A percentile compares a stretch with the other conserved stretches of the same genome.
phyloP scores from a whole-genome alignment of 768 basidiomycete species.

The Pleurotus tuoliensis region DNA sequence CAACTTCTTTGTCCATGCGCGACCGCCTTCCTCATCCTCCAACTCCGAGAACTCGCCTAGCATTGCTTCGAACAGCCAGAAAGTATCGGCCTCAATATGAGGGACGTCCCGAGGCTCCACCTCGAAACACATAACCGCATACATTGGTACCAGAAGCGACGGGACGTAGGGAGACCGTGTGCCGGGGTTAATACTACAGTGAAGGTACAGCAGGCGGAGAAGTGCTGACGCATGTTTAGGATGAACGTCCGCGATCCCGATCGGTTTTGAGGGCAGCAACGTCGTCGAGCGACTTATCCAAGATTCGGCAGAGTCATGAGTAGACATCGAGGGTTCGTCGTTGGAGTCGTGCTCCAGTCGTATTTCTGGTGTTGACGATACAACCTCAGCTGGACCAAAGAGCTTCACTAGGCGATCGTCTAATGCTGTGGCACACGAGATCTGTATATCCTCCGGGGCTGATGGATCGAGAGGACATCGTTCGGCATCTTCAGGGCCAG shows the following conservation, averaged over 20 bases:
- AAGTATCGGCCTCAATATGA: slow-evolving; percentile 76
- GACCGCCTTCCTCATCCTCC: slow-evolving; percentile 63
- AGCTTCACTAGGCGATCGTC: slow-evolving; percentile 43
- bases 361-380: slow-evolving; percentile 32
- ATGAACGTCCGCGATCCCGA: slow-evolving; percentile 45
- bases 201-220: slow-evolving; percentile 67
- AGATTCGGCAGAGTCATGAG: slow-evolving; percentile 24
- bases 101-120: slow-evolving; percentile 54
- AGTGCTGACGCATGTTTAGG: slow-evolving; percentile 59
- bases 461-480: slow-evolving; percentile 49
- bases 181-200: slow-evolving; percentile 68
- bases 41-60: slow-evolving; percentile 70
- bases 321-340: slow-evolving; percentile 34
- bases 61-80: slow-evolving; percentile 78
- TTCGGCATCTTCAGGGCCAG: slow-evolving; percentile 41
- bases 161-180: slow-evolving; percentile 65
- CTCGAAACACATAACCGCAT: slow-evolving; percentile 59
- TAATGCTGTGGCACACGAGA: slow-evolving; percentile 47
- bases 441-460: slow-evolving; percentile 42
- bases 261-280: slow-evolving; percentile 42
- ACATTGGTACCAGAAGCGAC: slow-evolving; percentile 67
- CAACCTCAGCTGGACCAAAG: slow-evolving; percentile 31
- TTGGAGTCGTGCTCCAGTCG: slow-evolving; percentile 26
- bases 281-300: slow-evolving; percentile 28
- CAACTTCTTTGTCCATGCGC: slow-evolving; percentile 59